Percentiles rank a stretch among this genome's conserved stretches.
phyloP scores from a whole-genome alignment of 768 basidiomycete genomes.

The Thelephora aurantiotincta region DNA sequence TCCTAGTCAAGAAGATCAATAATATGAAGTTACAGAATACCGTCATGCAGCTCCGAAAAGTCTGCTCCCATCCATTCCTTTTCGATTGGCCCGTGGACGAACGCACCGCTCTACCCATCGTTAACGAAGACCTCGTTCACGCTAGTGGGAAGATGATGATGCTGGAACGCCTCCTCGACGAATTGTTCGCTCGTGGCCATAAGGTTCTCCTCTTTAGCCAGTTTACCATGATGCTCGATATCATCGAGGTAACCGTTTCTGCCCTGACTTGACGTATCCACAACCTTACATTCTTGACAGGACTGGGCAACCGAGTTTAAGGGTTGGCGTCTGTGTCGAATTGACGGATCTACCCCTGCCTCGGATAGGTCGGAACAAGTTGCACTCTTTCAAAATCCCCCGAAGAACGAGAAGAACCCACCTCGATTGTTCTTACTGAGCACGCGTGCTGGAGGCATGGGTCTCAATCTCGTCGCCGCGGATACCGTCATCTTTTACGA shows the following conservation, averaged over 20 bases:
- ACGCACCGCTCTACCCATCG: conserved; percentile 39
- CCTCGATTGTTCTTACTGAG: conserved; percentile 70
- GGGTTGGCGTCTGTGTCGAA: conserved; percentile 74
- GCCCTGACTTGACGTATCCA: neutral
- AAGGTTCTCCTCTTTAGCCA: conserved; percentile 86
- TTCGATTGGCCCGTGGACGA: conserved; percentile 74
- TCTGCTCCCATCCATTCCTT: conserved; percentile 85
- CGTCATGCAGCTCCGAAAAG: conserved; percentile 96
- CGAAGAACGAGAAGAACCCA: conserved; percentile 43
- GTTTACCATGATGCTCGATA: conserved; percentile 92
- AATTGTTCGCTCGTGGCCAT: conserved; percentile 65
- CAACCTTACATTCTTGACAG: conserved; percentile 18
- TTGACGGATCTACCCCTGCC: conserved; percentile 82
- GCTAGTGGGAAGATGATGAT: conserved; percentile 97
- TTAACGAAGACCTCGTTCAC: conserved; percentile 72
- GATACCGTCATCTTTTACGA: conserved; percentile 94
- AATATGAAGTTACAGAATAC: conserved; percentile 86
- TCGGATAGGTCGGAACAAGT: conserved; percentile 75
- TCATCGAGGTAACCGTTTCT: conserved; percentile 58
- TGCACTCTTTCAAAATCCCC: conserved; percentile 58
- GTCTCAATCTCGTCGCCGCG: conserved; percentile 69
- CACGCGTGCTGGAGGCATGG: conserved; percentile 68
- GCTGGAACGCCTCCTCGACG: conserved; percentile 74
- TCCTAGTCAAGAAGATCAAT: conserved; percentile 68
- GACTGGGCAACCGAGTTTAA: conserved; percentile 86